Percentiles rank a stretch among this genome's conserved stretches.
phyloP scores from a whole-genome alignment of 768 basidiomycete species.

The Hebeloma cylindrosporum region DNA sequence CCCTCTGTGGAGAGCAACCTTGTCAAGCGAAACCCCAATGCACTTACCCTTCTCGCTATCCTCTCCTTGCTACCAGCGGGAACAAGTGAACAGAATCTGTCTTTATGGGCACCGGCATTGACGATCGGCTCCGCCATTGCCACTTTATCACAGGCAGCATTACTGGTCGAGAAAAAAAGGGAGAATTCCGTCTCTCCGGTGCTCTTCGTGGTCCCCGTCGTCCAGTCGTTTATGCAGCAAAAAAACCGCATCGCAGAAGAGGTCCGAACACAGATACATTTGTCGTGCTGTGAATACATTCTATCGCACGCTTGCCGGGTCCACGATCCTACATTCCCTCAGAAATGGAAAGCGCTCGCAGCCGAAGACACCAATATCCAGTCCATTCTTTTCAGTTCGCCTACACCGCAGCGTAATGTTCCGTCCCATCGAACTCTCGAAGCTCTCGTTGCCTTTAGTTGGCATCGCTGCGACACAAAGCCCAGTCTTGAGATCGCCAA shows the following conservation, averaged over 20 bases:
- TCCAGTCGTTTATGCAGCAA: conserved; percentile 7
- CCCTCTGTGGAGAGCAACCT: conserved; percentile 22
- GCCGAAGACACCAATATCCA: too few relatives aligned
- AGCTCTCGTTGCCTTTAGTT: conserved; percentile 7
- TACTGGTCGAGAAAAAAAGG: conserved; percentile 1
- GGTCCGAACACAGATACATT: background rate
- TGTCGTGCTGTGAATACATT: too few relatives aligned
- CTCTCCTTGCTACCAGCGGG: conserved; percentile 25
- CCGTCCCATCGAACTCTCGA: background rate
- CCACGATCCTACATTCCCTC: too few relatives aligned
- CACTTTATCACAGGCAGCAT: conserved; percentile 1
- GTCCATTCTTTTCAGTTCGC: too few relatives aligned
- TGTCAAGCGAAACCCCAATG: conserved; percentile 19
- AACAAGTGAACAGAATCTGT: conserved; percentile 2
- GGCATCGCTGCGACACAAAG: conserved; percentile 10
- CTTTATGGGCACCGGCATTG: conserved; percentile 5
- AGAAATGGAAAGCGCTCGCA: too few relatives aligned
- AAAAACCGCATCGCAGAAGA: background rate
- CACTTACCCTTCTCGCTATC: conserved; percentile 20
- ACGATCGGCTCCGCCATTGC: conserved; percentile 2
- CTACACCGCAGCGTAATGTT: background rate
- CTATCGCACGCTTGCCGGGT: too few relatives aligned
- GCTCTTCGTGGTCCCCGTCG: conserved; percentile 8
- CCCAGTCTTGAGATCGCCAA: conserved; percentile 3
- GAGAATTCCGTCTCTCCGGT: conserved; percentile 1